Evolutionary conservation across 805 yeast species (phyloP).

Genomic region (Hanseniaspora hatyaiensis): DNA sequence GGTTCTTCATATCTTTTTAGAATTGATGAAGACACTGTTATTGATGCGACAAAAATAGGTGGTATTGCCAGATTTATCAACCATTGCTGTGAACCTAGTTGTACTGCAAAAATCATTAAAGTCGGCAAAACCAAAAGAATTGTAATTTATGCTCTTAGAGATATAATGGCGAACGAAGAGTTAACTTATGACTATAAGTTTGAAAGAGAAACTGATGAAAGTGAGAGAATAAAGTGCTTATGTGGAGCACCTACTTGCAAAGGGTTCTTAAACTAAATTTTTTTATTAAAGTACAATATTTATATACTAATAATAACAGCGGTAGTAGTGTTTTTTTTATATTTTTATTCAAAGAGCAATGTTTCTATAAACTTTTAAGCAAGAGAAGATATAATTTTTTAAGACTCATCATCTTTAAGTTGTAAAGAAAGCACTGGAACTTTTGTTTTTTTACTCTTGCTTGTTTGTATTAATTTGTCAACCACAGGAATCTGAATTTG

Average conservation of each 20-base stretch:
- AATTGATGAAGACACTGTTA: slow-evolving; percentile 85
- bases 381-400: too few relatives aligned
- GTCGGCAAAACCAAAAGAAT: slow-evolving; percentile 90
- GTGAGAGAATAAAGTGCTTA: slow-evolving; percentile 75
- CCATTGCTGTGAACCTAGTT: slow-evolving; percentile 94
- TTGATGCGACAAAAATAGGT: slow-evolving; percentile 95
- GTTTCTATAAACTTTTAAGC: too few relatives aligned
- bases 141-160: slow-evolving; percentile 85
- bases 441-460: not conserved
- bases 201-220: slow-evolving; percentile 80
- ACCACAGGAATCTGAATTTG: not conserved
- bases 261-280: slow-evolving; percentile 62
- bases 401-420: too few relatives aligned
- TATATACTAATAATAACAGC: too few relatives aligned
- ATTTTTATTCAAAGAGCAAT: too few relatives aligned
- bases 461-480: not conserved
- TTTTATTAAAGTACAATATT: not conserved
- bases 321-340: too few relatives aligned
- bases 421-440: not conserved
- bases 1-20: slow-evolving; percentile 90
- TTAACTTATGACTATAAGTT: slow-evolving; percentile 93
- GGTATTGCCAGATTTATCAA: slow-evolving; percentile 95
- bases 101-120: slow-evolving; percentile 91
- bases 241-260: slow-evolving; percentile 95
- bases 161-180: slow-evolving; percentile 80